Base-by-base conservation (phyloP, 371 early-diverging fungal species). In the Cokeromyces recurvatus region DNA sequence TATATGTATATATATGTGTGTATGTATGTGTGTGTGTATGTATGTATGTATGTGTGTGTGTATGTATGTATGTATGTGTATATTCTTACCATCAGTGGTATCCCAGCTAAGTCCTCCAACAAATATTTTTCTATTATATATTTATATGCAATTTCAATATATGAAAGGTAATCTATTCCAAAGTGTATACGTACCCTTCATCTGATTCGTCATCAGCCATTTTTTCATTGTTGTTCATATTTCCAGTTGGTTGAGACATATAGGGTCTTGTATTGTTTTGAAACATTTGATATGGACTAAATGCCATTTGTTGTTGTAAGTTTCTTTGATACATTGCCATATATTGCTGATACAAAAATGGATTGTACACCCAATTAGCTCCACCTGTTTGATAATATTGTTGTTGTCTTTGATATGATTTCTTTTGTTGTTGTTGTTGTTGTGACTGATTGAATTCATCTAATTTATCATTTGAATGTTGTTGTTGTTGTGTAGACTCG, bases 91-190 rank as follows among this genome's bases (percentile, higher is more conserved):
- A 74, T 90, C 90, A 44, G 85, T 89, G 22, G 94, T 92, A 59
- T 83, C 86, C 93, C 93, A 95, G 74, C 89, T 89, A 49, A 95
- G 79, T 41, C 92, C 92, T 51, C 95, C 95, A 57, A 94, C 84
- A 77, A 91, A 94, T 74, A 94, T 74, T 77, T 94, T 92, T 57
- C 90, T 85, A 75, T 57, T 29, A n/a, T n/a, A n/a, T n/a, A n/a
- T n/a, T n/a, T 29, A 32, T 40, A 34, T 6, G 19, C 37, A 25
- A 43, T 22, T 38, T 22, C 12, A 12, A 17, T 4, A 19, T 38
- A 21, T 19, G 3, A 38, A 38, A 21, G 17, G 24, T 2, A 37
- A 6, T 37, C 20, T 10, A 19, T 6, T n/a, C n/a, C n/a, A n/a
- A n/a, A n/a, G n/a, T n/a, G n/a, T n/a, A n/a, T n/a, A 67, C 77